Percentiles rank a stretch among this genome's conserved stretches.
Conservation (phyloP, 805 yeast species). For the Wickerhamiella dianesei region DNA sequence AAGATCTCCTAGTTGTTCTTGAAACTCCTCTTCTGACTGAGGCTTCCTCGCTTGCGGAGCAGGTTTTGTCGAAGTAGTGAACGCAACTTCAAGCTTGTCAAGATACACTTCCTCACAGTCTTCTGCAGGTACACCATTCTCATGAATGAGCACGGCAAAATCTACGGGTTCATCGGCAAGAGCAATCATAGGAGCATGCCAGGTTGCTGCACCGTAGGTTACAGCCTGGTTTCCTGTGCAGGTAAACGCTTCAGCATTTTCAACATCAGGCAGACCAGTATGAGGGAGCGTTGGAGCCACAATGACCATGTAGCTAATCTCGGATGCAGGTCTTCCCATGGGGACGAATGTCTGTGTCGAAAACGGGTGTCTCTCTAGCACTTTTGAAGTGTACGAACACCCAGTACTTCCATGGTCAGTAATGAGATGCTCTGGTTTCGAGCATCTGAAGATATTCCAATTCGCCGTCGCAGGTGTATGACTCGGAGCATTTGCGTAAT, state of each 20-base stretch:
- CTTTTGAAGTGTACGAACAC: conserved; percentile 39
- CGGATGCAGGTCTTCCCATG: conserved; percentile 47
- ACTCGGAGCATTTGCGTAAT: conserved; percentile 36
- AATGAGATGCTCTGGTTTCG: conserved; percentile 56
- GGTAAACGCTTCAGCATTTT: conserved; percentile 48
- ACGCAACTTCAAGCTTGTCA: conserved; percentile 31
- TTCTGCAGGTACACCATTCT: conserved; percentile 62
- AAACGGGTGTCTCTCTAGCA: conserved; percentile 80
- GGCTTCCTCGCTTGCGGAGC: conserved; percentile 43
- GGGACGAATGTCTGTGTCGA: conserved; percentile 88
- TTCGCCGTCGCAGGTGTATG: conserved; percentile 41
- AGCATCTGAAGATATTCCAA: conserved; percentile 74
- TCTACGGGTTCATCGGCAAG: conserved; percentile 49
- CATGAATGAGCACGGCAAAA: conserved; percentile 80
- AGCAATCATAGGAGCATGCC: conserved; percentile 98
- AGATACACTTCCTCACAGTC: conserved; percentile 73
- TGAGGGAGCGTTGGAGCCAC: conserved; percentile 38
- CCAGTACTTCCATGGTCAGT: conserved; percentile 12
- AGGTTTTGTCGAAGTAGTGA: conserved; percentile 3
- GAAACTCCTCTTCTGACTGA: conserved; percentile 54
- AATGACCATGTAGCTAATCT: conserved; percentile 58
- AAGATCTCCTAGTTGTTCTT: conserved; percentile 39
- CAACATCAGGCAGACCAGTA: conserved; percentile 40
- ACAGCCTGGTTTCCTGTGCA: conserved; percentile 79
- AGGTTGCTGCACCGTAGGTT: conserved; percentile 67